Evolutionary conservation across 2,329 filamentous ascomycete genomes (phyloP), one percentile per base, ranked within the genome.

Genomic region (Aspergillus neotritici): DNA sequence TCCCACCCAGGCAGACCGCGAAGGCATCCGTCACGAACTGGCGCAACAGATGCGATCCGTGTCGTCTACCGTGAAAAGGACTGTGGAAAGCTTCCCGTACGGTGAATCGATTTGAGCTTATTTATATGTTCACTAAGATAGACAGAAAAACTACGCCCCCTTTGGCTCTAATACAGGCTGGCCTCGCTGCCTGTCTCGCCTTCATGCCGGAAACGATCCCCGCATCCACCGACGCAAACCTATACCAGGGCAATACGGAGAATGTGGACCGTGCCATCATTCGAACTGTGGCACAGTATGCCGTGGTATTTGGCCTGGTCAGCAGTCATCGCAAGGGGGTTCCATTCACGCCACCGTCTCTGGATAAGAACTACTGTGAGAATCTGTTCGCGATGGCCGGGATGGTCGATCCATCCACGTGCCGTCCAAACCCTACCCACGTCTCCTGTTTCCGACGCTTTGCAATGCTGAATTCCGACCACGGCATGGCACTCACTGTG

Each of bases 401-500:
- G 46, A 59, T 77, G 43, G 65, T 77, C 3, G 74, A 74, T 6
- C 66, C 65, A 2, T 53, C 59, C n/a, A 71, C 72, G 17, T 73
- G 72, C 49, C 59, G 60, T 13, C 75, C 76, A 0, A 71, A 78
- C 44, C 69, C 72, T 0, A 12, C 46, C 0, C 49, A 54, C 14
- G 60, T 79, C 6, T 73, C 72, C 37, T 70, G 68, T 49, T n/a
- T 80, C 12, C 74, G 79, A 41, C 68, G 69, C 5, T 67, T 80
- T 3, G 77, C 77, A 53, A 73, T 79, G 41, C 68, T 80, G 16
- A 75, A 78, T 49, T 73, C 75, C 2, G 78, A 81, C 51, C 77
- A 81, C 54, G 78, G 79, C 47, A 75, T 80, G 57, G 78, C 79
- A 50, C 73, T 75, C 53, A 76, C 75, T 2, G 79, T 76, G 0